These are phyloP conservation scores for Venturia pyrina DNA, from an alignment of 2,329 filamentous ascomycete genomes.

Conservation along the genomic window DNA sequence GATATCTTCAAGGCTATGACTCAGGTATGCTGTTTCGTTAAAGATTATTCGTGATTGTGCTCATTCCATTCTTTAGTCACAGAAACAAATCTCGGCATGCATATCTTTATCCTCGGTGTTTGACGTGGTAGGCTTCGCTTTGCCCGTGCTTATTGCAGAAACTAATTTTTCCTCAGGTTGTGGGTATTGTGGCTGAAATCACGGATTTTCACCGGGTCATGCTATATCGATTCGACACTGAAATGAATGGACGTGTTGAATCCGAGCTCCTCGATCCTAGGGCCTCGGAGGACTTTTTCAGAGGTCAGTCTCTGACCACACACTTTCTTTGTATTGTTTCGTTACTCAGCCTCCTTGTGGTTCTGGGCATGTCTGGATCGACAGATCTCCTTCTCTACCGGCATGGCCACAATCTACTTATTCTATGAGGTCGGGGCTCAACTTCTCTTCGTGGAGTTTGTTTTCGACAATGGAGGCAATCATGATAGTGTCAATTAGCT, in stretches of 20 bases:
- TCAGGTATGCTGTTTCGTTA: not conserved
- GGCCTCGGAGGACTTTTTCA: not conserved
- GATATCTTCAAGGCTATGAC: slow-evolving; percentile 1
- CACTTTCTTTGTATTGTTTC: not conserved
- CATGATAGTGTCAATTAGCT: too few species aligned
- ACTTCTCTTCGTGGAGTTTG: too few species aligned
- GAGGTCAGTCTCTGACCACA: not conserved
- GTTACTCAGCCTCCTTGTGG: too few species aligned
- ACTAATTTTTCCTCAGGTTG: not conserved
- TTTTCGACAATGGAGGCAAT: too few species aligned
- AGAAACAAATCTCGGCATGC: not conserved
- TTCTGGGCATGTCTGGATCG: too few species aligned
- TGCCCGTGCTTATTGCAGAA: not conserved
- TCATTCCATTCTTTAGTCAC: not conserved
- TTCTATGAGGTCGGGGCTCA: too few species aligned
- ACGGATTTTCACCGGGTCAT: not conserved
- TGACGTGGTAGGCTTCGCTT: not conserved
- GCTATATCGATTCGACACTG: slow-evolving; percentile 1
- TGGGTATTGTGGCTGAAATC: not conserved
- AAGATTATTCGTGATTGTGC: not conserved
- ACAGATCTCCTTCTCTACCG: too few species aligned
- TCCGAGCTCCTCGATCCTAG: not conserved
- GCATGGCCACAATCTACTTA: too few species aligned
- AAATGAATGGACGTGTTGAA: not conserved
- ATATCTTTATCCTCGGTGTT: not conserved